Base-by-base conservation (phyloP, 495 filamentous ascomycete species). In the Pseudomonodictys pantanalensis region DNA sequence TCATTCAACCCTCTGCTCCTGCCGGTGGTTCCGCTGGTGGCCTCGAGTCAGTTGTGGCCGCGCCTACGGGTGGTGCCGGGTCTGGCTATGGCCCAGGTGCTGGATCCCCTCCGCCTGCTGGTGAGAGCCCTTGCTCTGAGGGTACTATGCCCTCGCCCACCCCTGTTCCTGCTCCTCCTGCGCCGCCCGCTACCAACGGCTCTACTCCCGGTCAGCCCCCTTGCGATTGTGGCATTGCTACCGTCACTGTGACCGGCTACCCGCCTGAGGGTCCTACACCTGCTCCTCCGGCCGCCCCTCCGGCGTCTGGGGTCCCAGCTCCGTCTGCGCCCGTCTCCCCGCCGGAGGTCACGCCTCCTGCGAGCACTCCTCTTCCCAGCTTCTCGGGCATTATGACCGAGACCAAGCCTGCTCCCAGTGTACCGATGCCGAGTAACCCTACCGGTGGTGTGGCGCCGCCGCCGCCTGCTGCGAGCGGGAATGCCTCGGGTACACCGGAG, bases 151-250 rank as follows among this genome's bases (percentile, higher is more conserved):
- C 17, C 2, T 11, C 47, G 17, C 3, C 52, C 20, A 44, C 52
- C 3, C 25, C 23, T 20, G 15, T 41, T 29, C 44, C 44, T 29
- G 22, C n/a, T 26, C 45, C 57, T 26, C 42, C 56, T 7, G 45
- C 48, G n/a, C 1, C 11, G 4, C 29, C 33, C 3, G 28, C 17
- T 23, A 10, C 43, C 18, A 45, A 26, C n/a, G 25, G 22, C n/a
- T n/a, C 51, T 26, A 10, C 51, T 23, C 32, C 30, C 32, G 17
- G 11, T 17, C 39, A 55, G 15, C 29, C 52, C 8, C 44, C 58
- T 26, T 54, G 60, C 46, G 11, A 18, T 15, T 63, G 60, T 53
- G 53, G 47, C 11, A 28, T 52, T 23, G 53, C 15, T n/a, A 63
- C 60, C 39, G 39, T 52, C 45, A 57, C 46, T 23, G 41, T 58